Evolutionary conservation across 2,329 filamentous ascomycete genomes (phyloP).

Genomic region (Colletotrichum navitas): DNA sequence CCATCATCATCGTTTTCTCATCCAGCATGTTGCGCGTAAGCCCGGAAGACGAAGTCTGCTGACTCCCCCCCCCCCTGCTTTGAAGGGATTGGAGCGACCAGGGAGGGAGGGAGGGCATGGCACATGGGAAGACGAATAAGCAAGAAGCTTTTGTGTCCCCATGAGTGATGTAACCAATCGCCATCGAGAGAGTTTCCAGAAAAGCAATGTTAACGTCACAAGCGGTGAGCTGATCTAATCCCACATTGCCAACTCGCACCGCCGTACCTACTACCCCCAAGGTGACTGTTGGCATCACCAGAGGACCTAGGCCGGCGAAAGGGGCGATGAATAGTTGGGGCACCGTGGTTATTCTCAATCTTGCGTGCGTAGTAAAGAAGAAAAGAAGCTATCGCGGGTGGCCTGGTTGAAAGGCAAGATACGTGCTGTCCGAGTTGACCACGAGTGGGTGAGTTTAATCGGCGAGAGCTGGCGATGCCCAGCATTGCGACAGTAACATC

Average conservation of each 20-base stretch:
- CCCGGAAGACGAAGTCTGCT: neutral
- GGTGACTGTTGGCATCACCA: neutral
- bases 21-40: neutral
- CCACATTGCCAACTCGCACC: neutral
- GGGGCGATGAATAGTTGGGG: too few species aligned
- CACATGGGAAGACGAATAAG: neutral
- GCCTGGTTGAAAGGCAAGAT: too few species aligned
- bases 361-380: too few species aligned
- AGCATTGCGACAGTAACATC: neutral
- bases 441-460: too few species aligned
- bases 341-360: too few species aligned
- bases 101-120: too few species aligned
- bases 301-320: too few species aligned
- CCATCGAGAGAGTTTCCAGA: slow-evolving; percentile 31
- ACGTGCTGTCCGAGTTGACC: too few species aligned
- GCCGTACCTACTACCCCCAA: neutral
- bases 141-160: neutral
- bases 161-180: slow-evolving; percentile 11
- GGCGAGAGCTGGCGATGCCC: too few species aligned
- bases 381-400: too few species aligned
- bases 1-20: neutral
- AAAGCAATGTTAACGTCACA: slow-evolving; percentile 31
- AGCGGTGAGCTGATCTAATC: neutral
- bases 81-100: neutral
- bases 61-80: neutral